Conservation (phyloP, 495 filamentous ascomycete species). For the Xylaria longipes region DNA sequence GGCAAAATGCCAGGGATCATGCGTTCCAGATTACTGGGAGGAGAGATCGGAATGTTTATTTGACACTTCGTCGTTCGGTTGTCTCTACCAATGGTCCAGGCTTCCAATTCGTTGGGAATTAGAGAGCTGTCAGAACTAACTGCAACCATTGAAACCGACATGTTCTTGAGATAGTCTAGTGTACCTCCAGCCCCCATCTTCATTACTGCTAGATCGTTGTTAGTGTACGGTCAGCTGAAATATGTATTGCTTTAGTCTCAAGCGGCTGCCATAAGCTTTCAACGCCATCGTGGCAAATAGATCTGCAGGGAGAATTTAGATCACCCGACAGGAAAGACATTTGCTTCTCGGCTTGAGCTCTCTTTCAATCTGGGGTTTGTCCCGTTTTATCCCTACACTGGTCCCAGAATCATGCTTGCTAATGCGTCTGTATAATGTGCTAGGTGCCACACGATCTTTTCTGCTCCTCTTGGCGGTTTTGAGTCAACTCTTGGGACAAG, state of each 20-base stretch:
- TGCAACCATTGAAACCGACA: constrained; percentile 6
- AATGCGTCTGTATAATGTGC: background rate
- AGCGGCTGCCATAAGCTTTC: background rate
- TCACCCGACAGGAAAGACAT: background rate
- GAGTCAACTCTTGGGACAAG: too few species aligned
- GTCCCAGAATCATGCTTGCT: background rate
- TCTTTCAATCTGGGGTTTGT: background rate
- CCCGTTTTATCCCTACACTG: background rate
- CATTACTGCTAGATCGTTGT: background rate
- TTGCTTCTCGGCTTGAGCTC: background rate
- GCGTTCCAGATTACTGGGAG: constrained; percentile 23
- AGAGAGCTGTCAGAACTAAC: background rate
- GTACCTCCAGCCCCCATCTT: background rate
- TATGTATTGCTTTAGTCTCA: background rate
- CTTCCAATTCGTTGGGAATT: constrained; percentile 9
- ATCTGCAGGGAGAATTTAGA: background rate
- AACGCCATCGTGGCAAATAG: constrained; percentile 16
- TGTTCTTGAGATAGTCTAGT: constrained; percentile 4
- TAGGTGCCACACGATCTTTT: background rate
- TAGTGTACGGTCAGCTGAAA: constrained; percentile 6
- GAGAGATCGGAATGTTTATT: background rate
- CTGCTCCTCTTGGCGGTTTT: background rate
- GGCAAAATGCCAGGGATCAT: constrained; percentile 5
- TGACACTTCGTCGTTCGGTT: background rate
- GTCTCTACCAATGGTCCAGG: background rate